These are phyloP conservation scores for Boletus sensibilis DNA, from an alignment of 768 basidiomycete genomes.

Conservation along the genomic window DNA sequence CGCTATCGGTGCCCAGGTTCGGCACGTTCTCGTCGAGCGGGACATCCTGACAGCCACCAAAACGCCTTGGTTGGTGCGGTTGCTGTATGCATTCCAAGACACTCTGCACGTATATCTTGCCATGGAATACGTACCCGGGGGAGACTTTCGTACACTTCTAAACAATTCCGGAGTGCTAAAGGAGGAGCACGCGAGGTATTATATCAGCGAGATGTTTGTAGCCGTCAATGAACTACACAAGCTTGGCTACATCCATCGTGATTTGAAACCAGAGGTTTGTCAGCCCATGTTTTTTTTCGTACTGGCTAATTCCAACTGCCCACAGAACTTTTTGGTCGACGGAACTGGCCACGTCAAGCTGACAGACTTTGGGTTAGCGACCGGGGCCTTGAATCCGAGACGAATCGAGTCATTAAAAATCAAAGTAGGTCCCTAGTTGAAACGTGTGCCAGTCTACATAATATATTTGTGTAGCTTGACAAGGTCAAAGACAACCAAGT, in stretches of 20 bases:
- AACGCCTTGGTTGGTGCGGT: conserved; percentile 93
- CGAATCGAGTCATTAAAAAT: conserved; percentile 93
- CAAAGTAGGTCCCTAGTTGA: conserved; percentile 53
- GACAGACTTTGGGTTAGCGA: conserved; percentile 96
- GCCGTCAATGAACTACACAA: conserved; percentile 93
- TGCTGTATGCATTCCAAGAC: conserved; percentile 98
- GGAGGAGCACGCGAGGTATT: conserved; percentile 95
- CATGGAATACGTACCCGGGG: conserved; percentile 99
- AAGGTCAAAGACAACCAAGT: conserved; percentile 93
- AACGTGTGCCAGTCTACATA: neutral
- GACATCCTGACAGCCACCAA: conserved; percentile 97
- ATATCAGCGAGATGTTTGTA: conserved; percentile 97
- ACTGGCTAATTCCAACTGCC: neutral
- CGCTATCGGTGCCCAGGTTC: conserved; percentile 53
- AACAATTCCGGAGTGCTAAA: conserved; percentile 98
- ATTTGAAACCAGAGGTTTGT: conserved; percentile 92
- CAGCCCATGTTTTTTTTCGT: neutral
- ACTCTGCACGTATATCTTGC: conserved; percentile 88
- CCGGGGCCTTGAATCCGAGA: conserved; percentile 91
- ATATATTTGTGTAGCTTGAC: conserved; percentile 63
- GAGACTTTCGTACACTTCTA: conserved; percentile 94
- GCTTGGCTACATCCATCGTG: conserved; percentile 97
- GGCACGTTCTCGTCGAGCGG: conserved; percentile 96
- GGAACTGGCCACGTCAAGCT: conserved; percentile 94
- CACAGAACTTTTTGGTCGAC: conserved; percentile 94